A percentile compares a stretch with the other conserved stretches of the same genome.
phyloP scores from a whole-genome alignment of 345 rosid genomes.

The Melaleuca alternifolia region DNA sequence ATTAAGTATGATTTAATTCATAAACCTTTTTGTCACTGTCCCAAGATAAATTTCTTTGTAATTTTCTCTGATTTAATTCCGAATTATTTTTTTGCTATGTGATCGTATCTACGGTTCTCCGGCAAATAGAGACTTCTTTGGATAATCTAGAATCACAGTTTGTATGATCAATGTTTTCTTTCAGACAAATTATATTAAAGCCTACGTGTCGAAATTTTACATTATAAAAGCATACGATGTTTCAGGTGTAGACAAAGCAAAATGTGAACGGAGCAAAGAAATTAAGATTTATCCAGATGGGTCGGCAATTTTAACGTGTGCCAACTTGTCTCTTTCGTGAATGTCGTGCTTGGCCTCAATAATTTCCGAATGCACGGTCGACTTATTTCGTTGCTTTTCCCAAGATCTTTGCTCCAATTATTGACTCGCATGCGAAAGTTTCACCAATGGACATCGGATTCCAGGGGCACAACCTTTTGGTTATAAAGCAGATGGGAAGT shows the following conservation, averaged over 20 bases:
- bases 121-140: neutral
- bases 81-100: too few relatives aligned
- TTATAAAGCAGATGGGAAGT: neutral
- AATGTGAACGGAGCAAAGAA: neutral
- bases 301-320: neutral
- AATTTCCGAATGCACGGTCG: neutral
- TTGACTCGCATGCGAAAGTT: neutral
- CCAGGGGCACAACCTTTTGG: neutral
- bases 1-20: too few relatives aligned
- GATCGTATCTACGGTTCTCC: neutral
- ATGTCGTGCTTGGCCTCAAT: neutral
- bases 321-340: neutral
- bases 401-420: neutral
- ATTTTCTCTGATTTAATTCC: too few relatives aligned
- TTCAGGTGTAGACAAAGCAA: neutral
- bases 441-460: neutral
- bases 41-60: too few relatives aligned
- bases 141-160: neutral
- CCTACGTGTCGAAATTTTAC: fast-evolving
- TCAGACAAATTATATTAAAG: neutral
- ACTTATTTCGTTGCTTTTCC: neutral
- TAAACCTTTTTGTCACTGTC: too few relatives aligned
- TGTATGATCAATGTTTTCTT: neutral
- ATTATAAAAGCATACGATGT: neutral
- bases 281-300: neutral